A percentile compares a stretch with the other conserved stretches of the same genome.
Conservation (phyloP, 208 protist species). For the Porcisia hertigi region DNA sequence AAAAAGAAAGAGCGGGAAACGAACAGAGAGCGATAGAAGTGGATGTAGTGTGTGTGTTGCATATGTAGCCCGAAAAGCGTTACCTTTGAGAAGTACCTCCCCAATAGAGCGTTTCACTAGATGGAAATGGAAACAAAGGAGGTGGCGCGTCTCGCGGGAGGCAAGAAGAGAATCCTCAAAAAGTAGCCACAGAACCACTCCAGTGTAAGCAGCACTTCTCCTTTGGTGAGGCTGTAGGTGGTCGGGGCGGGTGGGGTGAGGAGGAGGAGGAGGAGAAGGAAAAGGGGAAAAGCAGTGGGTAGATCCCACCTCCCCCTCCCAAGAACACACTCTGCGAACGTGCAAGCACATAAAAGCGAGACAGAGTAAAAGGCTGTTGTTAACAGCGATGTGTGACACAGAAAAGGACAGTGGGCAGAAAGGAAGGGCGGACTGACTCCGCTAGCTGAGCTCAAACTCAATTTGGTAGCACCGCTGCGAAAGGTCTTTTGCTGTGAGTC, state of each 20-base stretch:
- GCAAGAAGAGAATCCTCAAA: not conserved
- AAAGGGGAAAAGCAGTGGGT: no score
- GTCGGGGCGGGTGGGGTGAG: no score
- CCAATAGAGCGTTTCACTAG: not conserved
- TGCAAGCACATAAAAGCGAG: no score
- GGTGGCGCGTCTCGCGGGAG: no score
- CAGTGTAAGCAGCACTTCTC: no score
- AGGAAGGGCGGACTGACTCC: not conserved
- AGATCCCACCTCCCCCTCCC: no score
- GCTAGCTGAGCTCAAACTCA: conserved; percentile 52
- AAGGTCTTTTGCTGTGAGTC: conserved; percentile 29
- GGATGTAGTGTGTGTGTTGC: not conserved
- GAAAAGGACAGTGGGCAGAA: not conserved
- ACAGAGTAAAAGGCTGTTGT: not conserved
- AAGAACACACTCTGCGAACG: no score
- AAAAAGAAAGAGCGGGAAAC: not conserved
- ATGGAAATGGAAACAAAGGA: not conserved
- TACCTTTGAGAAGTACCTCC: not conserved
- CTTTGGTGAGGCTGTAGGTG: no score
- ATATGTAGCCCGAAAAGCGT: not conserved
- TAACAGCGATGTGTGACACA: not conserved
- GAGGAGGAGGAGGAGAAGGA: no score
- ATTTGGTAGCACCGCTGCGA: conserved; percentile 59
- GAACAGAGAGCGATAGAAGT: not conserved
- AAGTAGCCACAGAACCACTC: no score